Conservation (phyloP, 495 filamentous ascomycete species). For the Penicillium malachiteum region DNA sequence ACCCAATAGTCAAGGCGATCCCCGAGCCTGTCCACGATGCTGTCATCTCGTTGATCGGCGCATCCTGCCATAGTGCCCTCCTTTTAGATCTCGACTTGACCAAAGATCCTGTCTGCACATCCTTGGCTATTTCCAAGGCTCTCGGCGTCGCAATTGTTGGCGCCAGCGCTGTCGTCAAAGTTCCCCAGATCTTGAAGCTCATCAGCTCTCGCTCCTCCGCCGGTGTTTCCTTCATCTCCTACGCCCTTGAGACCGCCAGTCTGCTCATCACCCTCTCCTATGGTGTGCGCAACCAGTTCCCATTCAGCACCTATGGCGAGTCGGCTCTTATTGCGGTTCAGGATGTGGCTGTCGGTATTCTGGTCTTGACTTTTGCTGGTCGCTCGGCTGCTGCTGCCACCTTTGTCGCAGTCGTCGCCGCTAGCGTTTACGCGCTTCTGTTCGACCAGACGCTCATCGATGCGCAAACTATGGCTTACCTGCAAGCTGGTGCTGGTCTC, state of each 20-base stretch:
- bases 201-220: constrained; percentile 71
- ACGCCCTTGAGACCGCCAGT: constrained; percentile 82
- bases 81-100: constrained; percentile 76
- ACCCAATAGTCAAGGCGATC: constrained; percentile 76
- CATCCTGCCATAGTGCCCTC: constrained; percentile 77
- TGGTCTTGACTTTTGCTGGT: constrained; percentile 80
- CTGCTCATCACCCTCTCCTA: constrained; percentile 87
- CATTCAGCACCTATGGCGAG: constrained; percentile 95
- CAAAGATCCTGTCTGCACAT: constrained; percentile 69
- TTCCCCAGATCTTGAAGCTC: constrained; percentile 93
- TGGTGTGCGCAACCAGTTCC: constrained; percentile 83
- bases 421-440: constrained; percentile 61
- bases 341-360: constrained; percentile 80
- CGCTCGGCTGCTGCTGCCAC: constrained; percentile 59
- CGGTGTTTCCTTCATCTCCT: constrained; percentile 85
- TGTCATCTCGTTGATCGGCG: constrained; percentile 75
- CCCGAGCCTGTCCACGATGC: constrained; percentile 74
- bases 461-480: constrained; percentile 64
- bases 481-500: constrained; percentile 83
- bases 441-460: constrained; percentile 68
- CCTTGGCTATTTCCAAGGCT: constrained; percentile 84
- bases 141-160: constrained; percentile 91
- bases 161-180: constrained; percentile 85
- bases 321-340: constrained; percentile 86
- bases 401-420: constrained; percentile 74